Conservation (phyloP, 106 monocot species). For the Dendrobium huoshanense region DNA sequence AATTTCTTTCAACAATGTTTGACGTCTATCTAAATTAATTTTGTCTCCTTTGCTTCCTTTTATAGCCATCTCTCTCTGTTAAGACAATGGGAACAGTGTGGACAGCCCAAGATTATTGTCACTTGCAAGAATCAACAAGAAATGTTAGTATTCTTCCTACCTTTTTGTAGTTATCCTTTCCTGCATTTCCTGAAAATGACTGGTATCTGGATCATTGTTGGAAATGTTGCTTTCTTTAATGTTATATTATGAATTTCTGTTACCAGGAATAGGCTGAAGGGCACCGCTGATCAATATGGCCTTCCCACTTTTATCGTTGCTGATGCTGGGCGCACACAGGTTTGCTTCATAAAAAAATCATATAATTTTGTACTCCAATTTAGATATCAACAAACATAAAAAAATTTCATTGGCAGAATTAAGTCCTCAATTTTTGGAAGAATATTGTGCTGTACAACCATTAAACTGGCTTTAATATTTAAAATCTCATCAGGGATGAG, state of each 20-base stretch:
- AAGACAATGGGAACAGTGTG: constrained; percentile 87
- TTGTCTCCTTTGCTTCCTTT: not conserved
- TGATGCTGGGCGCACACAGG: constrained; percentile 98
- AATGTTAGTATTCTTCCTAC: constrained; percentile 48
- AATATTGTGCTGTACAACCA: not conserved
- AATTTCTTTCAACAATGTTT: not conserved
- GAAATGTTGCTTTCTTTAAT: not conserved
- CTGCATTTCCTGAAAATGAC: not conserved
- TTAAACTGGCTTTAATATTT: not conserved
- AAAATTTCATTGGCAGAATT: too few relatives aligned
- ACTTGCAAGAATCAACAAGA: constrained; percentile 97
- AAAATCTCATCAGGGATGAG: not conserved
- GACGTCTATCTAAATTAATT: not conserved
- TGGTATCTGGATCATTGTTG: not conserved
- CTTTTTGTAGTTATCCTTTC: not conserved
- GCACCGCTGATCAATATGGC: constrained; percentile 67
- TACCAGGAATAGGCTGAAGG: constrained; percentile 89
- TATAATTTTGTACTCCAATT: not conserved
- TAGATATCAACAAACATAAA: not conserved
- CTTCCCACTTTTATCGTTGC: constrained; percentile 92
- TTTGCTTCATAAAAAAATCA: constrained; percentile 14
- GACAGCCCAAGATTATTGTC: constrained; percentile 88
- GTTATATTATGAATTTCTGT: not conserved
- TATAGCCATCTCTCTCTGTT: constrained; percentile 67
- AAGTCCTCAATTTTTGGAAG: not conserved